Base-by-base conservation (phyloP, 2,329 filamentous ascomycete genomes). In the Penicillium sp. region DNA sequence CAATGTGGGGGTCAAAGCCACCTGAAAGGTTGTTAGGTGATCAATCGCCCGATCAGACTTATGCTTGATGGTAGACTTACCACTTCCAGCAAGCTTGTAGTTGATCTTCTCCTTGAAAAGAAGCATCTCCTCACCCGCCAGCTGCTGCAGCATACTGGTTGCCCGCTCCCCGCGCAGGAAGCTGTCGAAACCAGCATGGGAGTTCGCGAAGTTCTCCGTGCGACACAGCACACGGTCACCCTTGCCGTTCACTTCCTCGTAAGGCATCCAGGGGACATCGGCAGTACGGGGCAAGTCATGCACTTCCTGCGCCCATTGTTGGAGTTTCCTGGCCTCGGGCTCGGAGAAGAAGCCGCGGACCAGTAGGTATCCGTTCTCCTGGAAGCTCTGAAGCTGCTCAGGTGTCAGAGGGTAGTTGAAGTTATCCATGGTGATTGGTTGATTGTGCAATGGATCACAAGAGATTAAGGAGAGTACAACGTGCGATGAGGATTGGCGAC, bases 51-150 rank as follows among this genome's bases (percentile, higher is more conserved):
- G n/a, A 19, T 42, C 19, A 9, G 21, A 23, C 19, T 13, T 14
- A 7, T 29, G 13, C 26, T n/a, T 13, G 3, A 14, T 23, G 7
- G 4, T 31, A 21, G 1, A 45, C 58, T 50, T 49, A 68, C 74
- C 75, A 55, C 75, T 75, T n/a, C 72, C 75, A 2, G 75, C 67
- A 7, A 76, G 65, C 57, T 78, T 77, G 61, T 78, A 77, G 58
- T 77, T 77, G 52, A 78, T 77, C 62, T 78, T 78, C 55, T 78
- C 75, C 44, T 78, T 78, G 67, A 78, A 78, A 1, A 78, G 67
- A 19, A 76, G 55, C 74, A 78, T 77, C 6, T 74, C 69, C 50
- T 76, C 73, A 1, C 70, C 61, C 1, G 73, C 72, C 16, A 77
- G 51, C 51, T 75, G 72, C 23, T 66, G 52, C 2, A 78, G 66